Conservation (phyloP, 225 moss, liverwort and hornwort genomes). For the Thuidium tamariscinum region DNA sequence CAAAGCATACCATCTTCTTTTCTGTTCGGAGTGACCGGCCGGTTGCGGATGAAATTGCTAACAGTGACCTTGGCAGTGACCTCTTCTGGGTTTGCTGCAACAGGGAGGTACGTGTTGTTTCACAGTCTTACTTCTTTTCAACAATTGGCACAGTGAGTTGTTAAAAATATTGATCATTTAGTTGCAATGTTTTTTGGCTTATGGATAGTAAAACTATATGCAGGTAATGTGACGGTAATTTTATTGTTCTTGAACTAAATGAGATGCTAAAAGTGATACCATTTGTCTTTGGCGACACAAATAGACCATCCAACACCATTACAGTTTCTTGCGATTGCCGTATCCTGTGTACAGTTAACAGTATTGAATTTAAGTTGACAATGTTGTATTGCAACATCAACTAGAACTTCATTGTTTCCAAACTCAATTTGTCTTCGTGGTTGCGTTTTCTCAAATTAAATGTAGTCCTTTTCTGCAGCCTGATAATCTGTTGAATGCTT, state of each 20-base stretch:
- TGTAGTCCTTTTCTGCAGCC: not conserved
- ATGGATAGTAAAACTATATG: not conserved
- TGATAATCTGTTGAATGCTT: not conserved
- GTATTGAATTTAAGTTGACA: not conserved
- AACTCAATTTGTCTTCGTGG: not conserved
- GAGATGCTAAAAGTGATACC: not conserved
- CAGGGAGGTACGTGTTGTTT: conserved; percentile 13
- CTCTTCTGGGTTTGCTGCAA: conserved; percentile 49
- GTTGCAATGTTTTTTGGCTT: not conserved
- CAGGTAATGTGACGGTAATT: not conserved
- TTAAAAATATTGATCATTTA: not conserved
- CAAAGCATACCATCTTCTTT: conserved; percentile 43
- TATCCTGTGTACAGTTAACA: not conserved
- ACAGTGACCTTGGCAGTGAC: conserved; percentile 42
- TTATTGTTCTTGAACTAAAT: not conserved
- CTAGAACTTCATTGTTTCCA: not conserved
- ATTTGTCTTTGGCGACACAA: not conserved
- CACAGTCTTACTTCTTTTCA: not conserved
- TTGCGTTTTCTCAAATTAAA: not conserved
- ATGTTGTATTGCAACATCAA: not conserved
- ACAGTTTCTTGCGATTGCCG: not conserved
- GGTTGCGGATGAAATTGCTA: conserved; percentile 44
- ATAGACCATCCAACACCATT: not conserved
- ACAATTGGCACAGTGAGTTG: not conserved
- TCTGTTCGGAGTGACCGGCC: conserved; percentile 53